Conservation (phyloP, 768 basidiomycete genomes). For the Lactarius psammicola region DNA sequence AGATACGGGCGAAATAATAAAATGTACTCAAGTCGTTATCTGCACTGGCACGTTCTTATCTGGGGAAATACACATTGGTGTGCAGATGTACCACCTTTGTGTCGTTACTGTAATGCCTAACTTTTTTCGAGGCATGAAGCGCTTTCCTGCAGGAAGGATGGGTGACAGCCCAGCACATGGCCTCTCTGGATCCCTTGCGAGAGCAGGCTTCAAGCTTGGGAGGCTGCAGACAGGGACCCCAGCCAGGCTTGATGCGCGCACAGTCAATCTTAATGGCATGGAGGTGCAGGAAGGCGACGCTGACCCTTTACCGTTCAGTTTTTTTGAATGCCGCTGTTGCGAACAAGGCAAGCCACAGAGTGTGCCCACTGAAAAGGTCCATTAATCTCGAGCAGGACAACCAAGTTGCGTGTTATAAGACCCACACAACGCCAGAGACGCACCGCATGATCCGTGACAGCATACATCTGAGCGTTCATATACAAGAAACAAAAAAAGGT, state of each 20-base stretch:
- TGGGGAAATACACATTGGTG: constrained; percentile 89
- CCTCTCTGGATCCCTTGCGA: constrained; percentile 69
- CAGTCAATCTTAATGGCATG: constrained; percentile 67
- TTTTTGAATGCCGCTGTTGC: constrained; percentile 62
- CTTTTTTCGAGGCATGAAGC: constrained; percentile 52
- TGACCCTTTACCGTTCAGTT: constrained; percentile 72
- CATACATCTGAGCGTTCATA: constrained; percentile 76
- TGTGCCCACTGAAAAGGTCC: too few relatives aligned
- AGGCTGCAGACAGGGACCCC: constrained; percentile 87
- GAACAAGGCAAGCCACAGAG: constrained; percentile 52
- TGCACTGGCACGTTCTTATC: constrained; percentile 92
- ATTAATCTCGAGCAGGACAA: constrained; percentile 48
- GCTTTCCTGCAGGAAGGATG: constrained; percentile 76
- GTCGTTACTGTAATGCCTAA: not conserved
- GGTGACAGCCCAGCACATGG: constrained; percentile 70
- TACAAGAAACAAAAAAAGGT: constrained; percentile 89
- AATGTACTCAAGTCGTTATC: constrained; percentile 79
- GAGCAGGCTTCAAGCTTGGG: constrained; percentile 79
- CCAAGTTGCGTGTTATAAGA: constrained; percentile 72
- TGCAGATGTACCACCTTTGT: not conserved
- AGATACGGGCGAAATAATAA: constrained; percentile 75
- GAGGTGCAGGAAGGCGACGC: constrained; percentile 65
- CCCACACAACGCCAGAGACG: constrained; percentile 67
- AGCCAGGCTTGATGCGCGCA: constrained; percentile 66
- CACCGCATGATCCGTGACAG: constrained; percentile 75